A percentile compares a stretch with the other conserved stretches of the same genome.
phyloP scores from a whole-genome alignment of 2,329 filamentous ascomycete genomes.

The Fusarium hostae region DNA sequence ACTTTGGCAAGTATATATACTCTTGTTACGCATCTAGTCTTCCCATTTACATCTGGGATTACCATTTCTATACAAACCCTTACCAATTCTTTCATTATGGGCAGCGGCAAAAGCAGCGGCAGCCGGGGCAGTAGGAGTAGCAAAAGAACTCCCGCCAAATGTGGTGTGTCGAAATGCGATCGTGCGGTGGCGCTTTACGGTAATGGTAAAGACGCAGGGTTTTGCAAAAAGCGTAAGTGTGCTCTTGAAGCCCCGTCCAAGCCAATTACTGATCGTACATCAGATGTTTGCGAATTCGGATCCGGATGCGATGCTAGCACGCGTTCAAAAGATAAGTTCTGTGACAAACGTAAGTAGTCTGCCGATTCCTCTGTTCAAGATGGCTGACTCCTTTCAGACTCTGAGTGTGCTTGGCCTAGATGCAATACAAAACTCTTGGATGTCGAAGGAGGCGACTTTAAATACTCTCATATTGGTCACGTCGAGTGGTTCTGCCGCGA shows the following conservation, averaged over 20 bases:
- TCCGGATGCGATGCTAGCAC: not conserved
- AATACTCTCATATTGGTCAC: not conserved
- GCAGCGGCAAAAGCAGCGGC: not conserved
- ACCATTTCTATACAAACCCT: not conserved
- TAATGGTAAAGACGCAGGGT: no score
- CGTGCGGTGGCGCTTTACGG: no score
- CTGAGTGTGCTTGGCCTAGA: not conserved
- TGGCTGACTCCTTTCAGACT: slow-evolving; percentile 1
- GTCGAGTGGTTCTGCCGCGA: slow-evolving; percentile 15
- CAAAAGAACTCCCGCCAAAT: no score
- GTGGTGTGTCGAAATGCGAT: not conserved
- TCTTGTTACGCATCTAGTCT: not conserved
- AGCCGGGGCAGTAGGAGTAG: not conserved
- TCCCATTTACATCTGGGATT: not conserved
- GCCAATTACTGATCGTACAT: not conserved
- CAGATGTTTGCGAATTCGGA: not conserved
- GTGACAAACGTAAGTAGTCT: not conserved
- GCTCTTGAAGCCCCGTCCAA: no score
- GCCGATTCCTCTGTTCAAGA: rapidly evolving
- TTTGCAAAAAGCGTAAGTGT: no score
- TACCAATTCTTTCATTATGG: not conserved
- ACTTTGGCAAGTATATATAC: not conserved
- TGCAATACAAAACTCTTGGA: not conserved
- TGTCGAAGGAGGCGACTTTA: not conserved
- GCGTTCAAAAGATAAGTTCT: not conserved